Evolutionary conservation across 2,329 filamentous ascomycete genomes (phyloP).

Genomic region (Trichoderma sp.): DNA sequence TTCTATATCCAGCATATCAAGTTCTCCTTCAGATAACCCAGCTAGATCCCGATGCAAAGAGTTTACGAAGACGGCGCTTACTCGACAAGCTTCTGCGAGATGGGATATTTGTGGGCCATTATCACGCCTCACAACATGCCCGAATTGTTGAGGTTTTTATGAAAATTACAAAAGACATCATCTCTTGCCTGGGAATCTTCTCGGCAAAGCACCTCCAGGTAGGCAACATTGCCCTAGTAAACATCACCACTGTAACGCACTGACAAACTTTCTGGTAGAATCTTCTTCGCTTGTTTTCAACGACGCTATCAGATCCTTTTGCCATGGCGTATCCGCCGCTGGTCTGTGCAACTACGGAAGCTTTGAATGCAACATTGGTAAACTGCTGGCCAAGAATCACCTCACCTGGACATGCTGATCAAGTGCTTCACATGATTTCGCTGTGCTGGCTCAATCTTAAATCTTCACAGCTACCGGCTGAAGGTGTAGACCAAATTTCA

Average conservation of each 20-base stretch:
- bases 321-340: conserved; percentile 51
- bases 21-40: conserved; percentile 59
- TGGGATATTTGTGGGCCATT: conserved; percentile 53
- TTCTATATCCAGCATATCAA: conserved; percentile 65
- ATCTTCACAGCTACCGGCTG: not conserved
- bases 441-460: conserved; percentile 60
- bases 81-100: conserved; percentile 55
- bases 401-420: conserved; percentile 52
- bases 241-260: conserved; percentile 10
- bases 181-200: conserved; percentile 58
- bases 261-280: conserved; percentile 41
- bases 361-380: conserved; percentile 56
- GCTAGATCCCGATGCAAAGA: conserved; percentile 27
- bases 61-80: conserved; percentile 34
- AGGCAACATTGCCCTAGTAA: conserved; percentile 19
- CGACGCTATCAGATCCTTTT: conserved; percentile 67
- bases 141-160: conserved; percentile 56
- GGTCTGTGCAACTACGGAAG: conserved; percentile 49
- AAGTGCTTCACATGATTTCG: conserved; percentile 60
- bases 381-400: conserved; percentile 68
- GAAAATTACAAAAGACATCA: conserved; percentile 44
- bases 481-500: not conserved
- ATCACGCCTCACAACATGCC: conserved; percentile 58
- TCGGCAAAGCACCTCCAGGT: conserved; percentile 67
- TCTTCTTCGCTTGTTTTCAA: conserved; percentile 63